A percentile compares a stretch with the other conserved stretches of the same genome.
Conservation (phyloP, 768 basidiomycete genomes). For the Leucosporidium scottii region DNA sequence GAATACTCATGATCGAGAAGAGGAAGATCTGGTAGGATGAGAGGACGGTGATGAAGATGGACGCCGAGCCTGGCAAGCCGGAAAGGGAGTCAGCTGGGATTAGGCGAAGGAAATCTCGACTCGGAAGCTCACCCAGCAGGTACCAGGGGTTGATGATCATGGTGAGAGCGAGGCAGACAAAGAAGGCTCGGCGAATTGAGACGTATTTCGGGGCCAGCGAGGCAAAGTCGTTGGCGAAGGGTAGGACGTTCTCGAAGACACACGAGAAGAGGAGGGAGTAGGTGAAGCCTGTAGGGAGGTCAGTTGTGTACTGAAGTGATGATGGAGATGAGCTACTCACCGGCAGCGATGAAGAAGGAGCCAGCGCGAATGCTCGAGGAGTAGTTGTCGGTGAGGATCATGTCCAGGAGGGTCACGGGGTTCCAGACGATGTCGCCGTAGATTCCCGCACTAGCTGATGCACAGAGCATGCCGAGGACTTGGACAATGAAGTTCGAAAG, state of each 20-base stretch:
- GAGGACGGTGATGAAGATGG: slow-evolving; percentile 35
- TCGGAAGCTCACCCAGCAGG: neutral
- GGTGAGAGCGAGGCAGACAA: slow-evolving; percentile 20
- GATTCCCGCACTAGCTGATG: slow-evolving; percentile 30
- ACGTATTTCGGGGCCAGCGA: slow-evolving; percentile 34
- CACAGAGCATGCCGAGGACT: slow-evolving; percentile 35
- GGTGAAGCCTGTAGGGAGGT: slow-evolving; percentile 23
- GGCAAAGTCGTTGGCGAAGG: slow-evolving; percentile 33
- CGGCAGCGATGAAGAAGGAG: slow-evolving; percentile 36
- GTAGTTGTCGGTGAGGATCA: slow-evolving; percentile 38
- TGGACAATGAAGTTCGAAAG: slow-evolving; percentile 37
- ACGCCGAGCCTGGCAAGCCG: slow-evolving; percentile 5
- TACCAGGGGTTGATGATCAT: neutral
- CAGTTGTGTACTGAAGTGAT: no score
- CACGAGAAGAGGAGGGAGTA: slow-evolving; percentile 36
- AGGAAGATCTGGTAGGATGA: slow-evolving; percentile 19
- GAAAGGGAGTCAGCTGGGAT: neutral
- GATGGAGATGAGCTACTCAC: no score
- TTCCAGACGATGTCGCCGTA: slow-evolving; percentile 36
- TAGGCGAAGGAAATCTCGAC: neutral
- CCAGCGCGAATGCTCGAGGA: slow-evolving; percentile 33
- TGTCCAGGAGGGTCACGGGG: slow-evolving; percentile 35
- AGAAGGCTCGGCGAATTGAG: slow-evolving; percentile 34
- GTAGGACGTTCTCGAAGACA: slow-evolving; percentile 35
- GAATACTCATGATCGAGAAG: slow-evolving; percentile 31